A percentile compares a stretch with the other conserved stretches of the same genome.
Conservation (phyloP, 352 stramenopile genomes). For the Pseudoperonospora humuli region DNA sequence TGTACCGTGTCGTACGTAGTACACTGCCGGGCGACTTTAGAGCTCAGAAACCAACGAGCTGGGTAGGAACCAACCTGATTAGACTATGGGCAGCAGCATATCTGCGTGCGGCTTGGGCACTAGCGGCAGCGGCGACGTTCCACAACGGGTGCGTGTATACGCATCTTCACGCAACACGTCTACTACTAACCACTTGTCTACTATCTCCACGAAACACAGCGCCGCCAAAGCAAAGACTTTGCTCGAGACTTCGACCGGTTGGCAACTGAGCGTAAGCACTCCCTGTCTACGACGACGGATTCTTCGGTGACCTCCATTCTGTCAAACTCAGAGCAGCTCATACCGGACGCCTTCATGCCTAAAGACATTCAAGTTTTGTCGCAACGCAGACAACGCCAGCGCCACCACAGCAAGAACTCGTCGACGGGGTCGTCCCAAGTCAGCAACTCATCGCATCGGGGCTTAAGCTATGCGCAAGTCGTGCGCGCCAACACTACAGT, state of each 20-base stretch:
- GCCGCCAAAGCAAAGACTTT: conserved; percentile 29
- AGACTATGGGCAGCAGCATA: conserved; percentile 16
- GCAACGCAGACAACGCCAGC: conserved; percentile 34
- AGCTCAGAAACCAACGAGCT: conserved; percentile 15
- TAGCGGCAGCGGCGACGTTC: conserved; percentile 8
- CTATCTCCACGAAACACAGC: not conserved
- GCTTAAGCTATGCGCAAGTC: conserved; percentile 8
- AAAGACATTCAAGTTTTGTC: conserved; percentile 63
- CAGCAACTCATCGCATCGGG: conserved; percentile 13
- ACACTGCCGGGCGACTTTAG: not conserved
- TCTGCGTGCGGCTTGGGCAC: conserved; percentile 14
- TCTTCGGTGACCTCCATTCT: conserved; percentile 51
- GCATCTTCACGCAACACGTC: too few species aligned
- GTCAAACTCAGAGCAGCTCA: conserved; percentile 49
- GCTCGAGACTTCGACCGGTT: conserved; percentile 14
- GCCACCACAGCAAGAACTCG: conserved; percentile 14
- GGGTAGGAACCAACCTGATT: not conserved
- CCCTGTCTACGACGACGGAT: conserved; percentile 34
- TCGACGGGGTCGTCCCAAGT: conserved; percentile 17
- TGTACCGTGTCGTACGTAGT: not conserved
- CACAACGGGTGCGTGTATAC: conserved; percentile 8
- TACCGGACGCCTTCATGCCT: conserved; percentile 48
- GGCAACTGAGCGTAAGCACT: conserved; percentile 23
- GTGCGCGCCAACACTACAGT: conserved; percentile 8
- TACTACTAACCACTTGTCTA: too few species aligned